Evolutionary conservation across 2,329 filamentous ascomycete species (phyloP).

Genomic region (Neophaeococcomyces aloes): DNA sequence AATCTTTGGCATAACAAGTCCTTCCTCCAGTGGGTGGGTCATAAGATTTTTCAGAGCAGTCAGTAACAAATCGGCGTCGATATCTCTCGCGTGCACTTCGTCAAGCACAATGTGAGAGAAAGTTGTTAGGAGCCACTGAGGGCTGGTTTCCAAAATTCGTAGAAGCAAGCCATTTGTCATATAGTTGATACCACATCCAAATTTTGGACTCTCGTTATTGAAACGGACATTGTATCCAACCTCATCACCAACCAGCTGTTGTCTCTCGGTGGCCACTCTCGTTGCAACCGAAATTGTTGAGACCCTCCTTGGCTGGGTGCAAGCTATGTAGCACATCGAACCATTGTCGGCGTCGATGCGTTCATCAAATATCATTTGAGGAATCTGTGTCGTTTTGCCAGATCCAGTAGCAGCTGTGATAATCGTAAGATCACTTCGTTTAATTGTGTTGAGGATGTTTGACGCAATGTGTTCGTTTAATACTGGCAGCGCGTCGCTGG

Average conservation of each 20-base stretch:
- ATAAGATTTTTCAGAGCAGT: conserved; percentile 82
- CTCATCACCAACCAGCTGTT: conserved; percentile 71
- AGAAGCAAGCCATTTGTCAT: conserved; percentile 69
- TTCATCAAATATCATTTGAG: conserved; percentile 82
- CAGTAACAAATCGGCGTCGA: conserved; percentile 90
- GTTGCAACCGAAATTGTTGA: conserved; percentile 89
- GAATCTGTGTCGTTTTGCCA: conserved; percentile 96
- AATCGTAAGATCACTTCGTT: conserved; percentile 74
- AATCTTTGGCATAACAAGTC: conserved; percentile 66
- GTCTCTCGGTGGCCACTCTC: conserved; percentile 87
- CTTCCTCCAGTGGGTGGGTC: conserved; percentile 37
- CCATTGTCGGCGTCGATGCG: conserved; percentile 64
- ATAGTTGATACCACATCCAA: conserved; percentile 70
- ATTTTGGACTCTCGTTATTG: conserved; percentile 69
- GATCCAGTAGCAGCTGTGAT: conserved; percentile 93
- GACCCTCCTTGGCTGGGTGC: conserved; percentile 87
- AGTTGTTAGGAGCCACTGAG: conserved; percentile 82
- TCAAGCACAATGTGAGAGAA: conserved; percentile 59
- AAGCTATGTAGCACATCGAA: conserved; percentile 72
- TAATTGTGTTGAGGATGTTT: conserved; percentile 47
- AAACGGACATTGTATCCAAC: conserved; percentile 90
- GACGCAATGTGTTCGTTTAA: too few relatives aligned
- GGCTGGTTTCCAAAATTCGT: conserved; percentile 86
- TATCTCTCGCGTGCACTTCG: conserved; percentile 90
- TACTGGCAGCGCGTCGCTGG: too few relatives aligned